Evolutionary conservation across 805 yeast species (phyloP), one percentile per base, ranked within the genome.

Genomic region (Komagataella ulmi): DNA sequence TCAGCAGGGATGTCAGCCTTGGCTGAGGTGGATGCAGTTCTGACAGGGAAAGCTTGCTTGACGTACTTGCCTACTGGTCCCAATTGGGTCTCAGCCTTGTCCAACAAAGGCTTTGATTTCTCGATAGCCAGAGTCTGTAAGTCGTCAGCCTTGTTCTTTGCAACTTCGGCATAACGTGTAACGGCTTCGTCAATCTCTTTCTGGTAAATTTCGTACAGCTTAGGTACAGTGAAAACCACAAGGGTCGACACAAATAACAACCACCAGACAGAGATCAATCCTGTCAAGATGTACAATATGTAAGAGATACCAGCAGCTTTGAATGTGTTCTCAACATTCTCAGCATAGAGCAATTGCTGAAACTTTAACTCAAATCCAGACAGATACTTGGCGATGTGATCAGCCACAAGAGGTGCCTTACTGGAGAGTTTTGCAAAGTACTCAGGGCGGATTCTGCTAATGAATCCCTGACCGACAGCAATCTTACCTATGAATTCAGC

Each of bases 401-500:
- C 54, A 18, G 66, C 60, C 50, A 61, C 60, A 24, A 54, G 50
- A 17, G 61, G 65, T 17, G 65, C 63, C 48, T 54, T 56, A 30
- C 61, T 56, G 49, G 67, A 62, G 30, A 61, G 50, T 53, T 59
- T 61, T 5, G 72, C 59, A 53, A 62, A 60, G 48, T 67, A 62
- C n/a, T 77, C 70, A 52, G 93, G 88, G 65, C 77, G 82, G 74
- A 85, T 81, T 60, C 81, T 79, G 55, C 89, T 77, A 54, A 91
- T 83, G 56, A 90, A 74, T 17, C 97, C 97, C 62, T 75, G 72
- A 57, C 96, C 96, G 49, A 86, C 75, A 57, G 84, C 68, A 46
- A 80, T 59, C 63, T 84, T 84, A 55, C 95, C 85, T 53, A 75
- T 73, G 62, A 82, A 85, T 72, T 90, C 97, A 52, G 83, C 85